Evolutionary conservation across 371 early-diverging fungal species (phyloP).

Genomic region (Mortierella sp.): DNA sequence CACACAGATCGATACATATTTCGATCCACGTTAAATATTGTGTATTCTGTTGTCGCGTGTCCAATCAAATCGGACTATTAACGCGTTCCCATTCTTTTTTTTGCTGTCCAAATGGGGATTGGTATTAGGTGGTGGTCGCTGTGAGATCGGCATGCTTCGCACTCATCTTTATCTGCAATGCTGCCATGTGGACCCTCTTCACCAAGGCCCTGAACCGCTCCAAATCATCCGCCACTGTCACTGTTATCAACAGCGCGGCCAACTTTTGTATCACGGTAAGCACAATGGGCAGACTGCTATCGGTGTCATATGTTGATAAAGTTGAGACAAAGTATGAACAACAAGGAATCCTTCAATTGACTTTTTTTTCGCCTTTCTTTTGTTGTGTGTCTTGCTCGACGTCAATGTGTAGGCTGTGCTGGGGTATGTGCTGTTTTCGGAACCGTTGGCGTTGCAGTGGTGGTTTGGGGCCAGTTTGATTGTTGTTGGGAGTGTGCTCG

Average conservation of each 20-base stretch:
- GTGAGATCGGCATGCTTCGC: slow-evolving; percentile 69
- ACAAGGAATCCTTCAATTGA: background rate
- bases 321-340: background rate
- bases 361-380: background rate
- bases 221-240: slow-evolving; percentile 77
- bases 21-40: background rate
- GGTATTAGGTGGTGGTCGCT: slow-evolving; percentile 52
- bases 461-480: slow-evolving; percentile 85
- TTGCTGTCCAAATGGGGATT: background rate
- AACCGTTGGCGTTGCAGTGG: slow-evolving; percentile 79
- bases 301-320: background rate
- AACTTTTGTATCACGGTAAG: slow-evolving; percentile 81
- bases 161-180: slow-evolving; percentile 75
- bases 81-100: background rate
- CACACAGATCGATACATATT: background rate
- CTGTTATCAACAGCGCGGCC: slow-evolving; percentile 79
- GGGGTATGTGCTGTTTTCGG: slow-evolving; percentile 77
- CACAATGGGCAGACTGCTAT: background rate
- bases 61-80: background rate
- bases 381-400: background rate
- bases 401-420: slow-evolving; percentile 67
- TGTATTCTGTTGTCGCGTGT: background rate
- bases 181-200: slow-evolving; percentile 86
- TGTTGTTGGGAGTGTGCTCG: slow-evolving; percentile 69
- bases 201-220: slow-evolving; percentile 83